A percentile compares a stretch with the other conserved stretches of the same genome.
These are phyloP conservation scores for Dioszegia aurantiaca DNA, from an alignment of 768 basidiomycete genomes.

Conservation along the genomic window DNA sequence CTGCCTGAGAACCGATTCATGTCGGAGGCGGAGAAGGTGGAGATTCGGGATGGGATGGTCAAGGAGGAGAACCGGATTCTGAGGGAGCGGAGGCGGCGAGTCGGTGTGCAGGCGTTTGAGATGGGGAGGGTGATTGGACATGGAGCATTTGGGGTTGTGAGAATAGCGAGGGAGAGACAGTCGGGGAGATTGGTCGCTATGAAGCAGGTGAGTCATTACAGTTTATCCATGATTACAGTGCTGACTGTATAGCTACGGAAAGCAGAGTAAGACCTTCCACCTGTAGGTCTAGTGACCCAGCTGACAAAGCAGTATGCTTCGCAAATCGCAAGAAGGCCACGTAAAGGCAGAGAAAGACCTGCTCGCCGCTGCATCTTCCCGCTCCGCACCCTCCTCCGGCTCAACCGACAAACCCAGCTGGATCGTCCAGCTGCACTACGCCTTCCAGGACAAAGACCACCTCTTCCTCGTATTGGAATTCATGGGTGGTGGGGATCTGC, in stretches of 20 bases:
- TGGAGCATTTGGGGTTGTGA: slow-evolving; percentile 95
- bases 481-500: slow-evolving; percentile 94
- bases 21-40: slow-evolving; percentile 67
- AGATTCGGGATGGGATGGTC: slow-evolving; percentile 70
- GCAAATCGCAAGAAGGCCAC: slow-evolving; percentile 95
- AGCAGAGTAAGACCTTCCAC: slow-evolving; percentile 46
- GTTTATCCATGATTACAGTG: neutral
- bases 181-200: slow-evolving; percentile 84
- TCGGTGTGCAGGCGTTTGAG: slow-evolving; percentile 78
- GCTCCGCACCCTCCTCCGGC: slow-evolving; percentile 46
- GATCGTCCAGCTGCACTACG: slow-evolving; percentile 91
- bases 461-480: slow-evolving; percentile 93
- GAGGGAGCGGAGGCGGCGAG: slow-evolving; percentile 75
- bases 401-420: slow-evolving; percentile 66
- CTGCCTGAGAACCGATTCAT: slow-evolving; percentile 55
- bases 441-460: slow-evolving; percentile 72
- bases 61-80: slow-evolving; percentile 71
- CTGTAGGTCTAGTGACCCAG: neutral
- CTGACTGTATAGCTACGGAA: slow-evolving; percentile 42
- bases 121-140: slow-evolving; percentile 93
- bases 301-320: slow-evolving; percentile 65
- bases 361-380: slow-evolving; percentile 74
- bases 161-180: slow-evolving; percentile 77
- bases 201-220: slow-evolving; percentile 69
- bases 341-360: slow-evolving; percentile 93